phyloP scores from a whole-genome alignment of 2,329 filamentous ascomycete species.

The Xylaria sp. region DNA sequence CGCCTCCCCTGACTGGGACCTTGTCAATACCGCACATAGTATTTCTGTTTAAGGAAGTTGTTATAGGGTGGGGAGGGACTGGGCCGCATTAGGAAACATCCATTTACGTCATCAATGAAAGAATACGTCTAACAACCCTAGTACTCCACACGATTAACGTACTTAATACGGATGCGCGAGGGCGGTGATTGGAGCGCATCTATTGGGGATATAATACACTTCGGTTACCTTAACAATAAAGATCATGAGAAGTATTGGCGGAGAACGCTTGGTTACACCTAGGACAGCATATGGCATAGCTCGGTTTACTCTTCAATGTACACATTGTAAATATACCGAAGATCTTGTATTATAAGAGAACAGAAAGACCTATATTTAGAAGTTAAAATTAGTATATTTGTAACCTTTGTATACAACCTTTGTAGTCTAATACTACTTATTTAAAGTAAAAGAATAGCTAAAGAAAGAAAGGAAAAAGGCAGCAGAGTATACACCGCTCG shows the following conservation, averaged over 20 bases:
- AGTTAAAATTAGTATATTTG: no score
- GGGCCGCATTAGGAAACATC: not conserved
- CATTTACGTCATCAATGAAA: constrained; percentile 12
- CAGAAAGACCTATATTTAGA: no score
- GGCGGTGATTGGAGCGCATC: constrained; percentile 19
- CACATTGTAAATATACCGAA: not conserved
- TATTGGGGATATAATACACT: not conserved
- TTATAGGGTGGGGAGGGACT: not conserved
- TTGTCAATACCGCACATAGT: not conserved
- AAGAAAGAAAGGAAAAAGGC: no score
- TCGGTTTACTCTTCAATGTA: not conserved
- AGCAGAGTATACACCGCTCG: no score
- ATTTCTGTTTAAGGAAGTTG: not conserved
- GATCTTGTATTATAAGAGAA: not conserved
- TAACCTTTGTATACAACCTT: no score
- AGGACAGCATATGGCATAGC: not conserved
- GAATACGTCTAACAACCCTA: not conserved
- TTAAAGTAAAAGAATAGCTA: no score
- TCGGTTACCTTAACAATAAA: not conserved
- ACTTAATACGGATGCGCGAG: not conserved
- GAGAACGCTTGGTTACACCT: not conserved
- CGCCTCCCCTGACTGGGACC: not conserved
- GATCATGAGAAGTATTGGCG: not conserved
- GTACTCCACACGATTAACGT: not conserved
- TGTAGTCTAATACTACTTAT: no score